Conservation (phyloP, 139 green algal genomes). For the Edaphochlamys debaryana region DNA sequence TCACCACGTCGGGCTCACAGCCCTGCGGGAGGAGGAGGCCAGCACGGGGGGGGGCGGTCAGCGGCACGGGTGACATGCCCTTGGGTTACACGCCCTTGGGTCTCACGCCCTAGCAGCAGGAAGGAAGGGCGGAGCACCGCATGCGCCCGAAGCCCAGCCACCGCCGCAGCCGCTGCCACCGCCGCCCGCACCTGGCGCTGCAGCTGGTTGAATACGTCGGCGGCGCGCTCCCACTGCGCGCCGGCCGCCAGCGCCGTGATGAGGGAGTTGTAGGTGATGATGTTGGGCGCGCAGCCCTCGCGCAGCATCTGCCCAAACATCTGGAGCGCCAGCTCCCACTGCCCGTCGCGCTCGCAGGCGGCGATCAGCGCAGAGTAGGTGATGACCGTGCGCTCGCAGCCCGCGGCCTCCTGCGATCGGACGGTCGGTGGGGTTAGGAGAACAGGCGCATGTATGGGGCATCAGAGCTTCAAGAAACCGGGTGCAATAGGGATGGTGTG, state of each 20-base stretch:
- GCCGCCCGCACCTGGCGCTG: constrained; percentile 6
- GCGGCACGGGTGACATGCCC: too few relatives aligned
- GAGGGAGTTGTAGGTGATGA: constrained; percentile 32
- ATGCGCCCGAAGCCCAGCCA: too few relatives aligned
- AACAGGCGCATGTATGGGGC: too few relatives aligned
- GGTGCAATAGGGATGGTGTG: neutral
- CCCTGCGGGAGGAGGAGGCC: constrained; percentile 41
- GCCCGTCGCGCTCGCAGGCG: constrained; percentile 73
- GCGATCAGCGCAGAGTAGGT: constrained; percentile 82
- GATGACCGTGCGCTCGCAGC: constrained; percentile 73
- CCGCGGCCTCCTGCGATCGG: constrained; percentile 19
- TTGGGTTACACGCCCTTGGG: too few relatives aligned
- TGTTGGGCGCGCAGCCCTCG: constrained; percentile 60
- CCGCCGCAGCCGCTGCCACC: too few relatives aligned
- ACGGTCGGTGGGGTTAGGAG: neutral
- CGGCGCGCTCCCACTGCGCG: constrained; percentile 71
- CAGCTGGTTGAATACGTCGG: constrained; percentile 79
- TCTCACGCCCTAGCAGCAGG: too few relatives aligned
- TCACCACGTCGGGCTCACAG: constrained; percentile 84
- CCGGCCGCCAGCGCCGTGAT: constrained; percentile 66
- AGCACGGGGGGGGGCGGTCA: too few relatives aligned
- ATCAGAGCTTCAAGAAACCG: too few relatives aligned
- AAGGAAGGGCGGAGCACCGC: too few relatives aligned
- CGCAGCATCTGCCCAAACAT: constrained; percentile 82
- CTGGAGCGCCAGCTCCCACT: constrained; percentile 81